Evolutionary conservation across 768 basidiomycete genomes (phyloP), one percentile per base, ranked within the genome.

Genomic region (Boletus sp.): DNA sequence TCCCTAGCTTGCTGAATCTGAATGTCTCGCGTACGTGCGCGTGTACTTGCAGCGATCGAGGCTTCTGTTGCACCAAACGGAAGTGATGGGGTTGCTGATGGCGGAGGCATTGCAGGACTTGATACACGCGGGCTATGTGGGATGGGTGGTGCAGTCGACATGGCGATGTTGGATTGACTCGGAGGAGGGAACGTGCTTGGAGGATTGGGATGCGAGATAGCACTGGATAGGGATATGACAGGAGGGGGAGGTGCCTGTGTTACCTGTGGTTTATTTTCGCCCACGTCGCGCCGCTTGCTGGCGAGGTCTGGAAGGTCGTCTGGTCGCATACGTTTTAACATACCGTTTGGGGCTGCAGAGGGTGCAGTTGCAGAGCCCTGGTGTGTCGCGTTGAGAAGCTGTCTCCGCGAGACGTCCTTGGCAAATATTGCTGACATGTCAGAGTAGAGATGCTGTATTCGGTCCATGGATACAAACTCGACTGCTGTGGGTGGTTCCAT

Each of bases 261-360:
- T 60, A 76, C 72, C 55, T 70, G 65, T 19, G 61, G 55, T 61
- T 83, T 85, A 39, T 70, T 72, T 57, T 89, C 87, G 33, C 88
- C 88, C 1, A 83, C 83, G 61, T 90, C 84, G 19, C 84, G 77
- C 17, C 88, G 79, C 67, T 90, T 90, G 66, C 78, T 80, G 38
- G 73, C 72, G n/a, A 64, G 43, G 37, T 79, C 78, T 4, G 64
- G 55, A 45, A 56, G 53, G 41, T 87, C 85, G 14, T 84, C 83
- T 3, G 79, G 68, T 37, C 87, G 75, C 41, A 83, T 82, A 50
- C 88, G 84, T 64, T 89, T 89, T 33, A 85, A 72, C n/a, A 57
- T 65, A 3, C 66, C 66, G 43, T 72, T 65, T 6, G 58, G 60
- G 39, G 57, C 51, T 21, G 62, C 38, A 29, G 57, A 38, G 23